Base-by-base conservation (phyloP, 768 basidiomycete species). In the Lepiota brunneoincarnata region DNA sequence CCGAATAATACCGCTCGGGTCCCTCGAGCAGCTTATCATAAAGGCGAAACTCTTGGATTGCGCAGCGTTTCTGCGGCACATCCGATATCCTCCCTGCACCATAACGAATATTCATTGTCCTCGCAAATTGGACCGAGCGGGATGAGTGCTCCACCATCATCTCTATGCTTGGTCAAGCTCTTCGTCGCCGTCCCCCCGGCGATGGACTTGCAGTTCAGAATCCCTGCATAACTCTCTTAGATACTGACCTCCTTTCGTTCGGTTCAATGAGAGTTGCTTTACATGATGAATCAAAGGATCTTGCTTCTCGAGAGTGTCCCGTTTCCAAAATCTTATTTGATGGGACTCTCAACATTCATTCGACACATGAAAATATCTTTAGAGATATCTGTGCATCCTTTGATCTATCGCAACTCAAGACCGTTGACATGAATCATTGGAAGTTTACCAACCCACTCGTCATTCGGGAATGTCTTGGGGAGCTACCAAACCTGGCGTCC, bases 391-490 rank as follows among this genome's bases (percentile, higher is more conserved):
- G n/a, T n/a, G 11, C 23, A 11, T 35, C 34, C 14, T 44, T 52
- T 37, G 51, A 52, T 23, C 34, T 52, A 6, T 17, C 34, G 3
- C 17, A 31, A 2, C 51, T 52, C 38, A 23, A 23, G 34, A 4
- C 18, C 20, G 14, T 52, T 5, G 31, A n/a, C 28, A 18, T 52
- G 14, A 4, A 37, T 11, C 6, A 5, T 17, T 36, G 10, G 14
- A 10, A 17, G n/a, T 3, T 12, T 6, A 5, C 6, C 51, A n/a
- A n/a, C n/a, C n/a, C n/a, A n/a, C n/a, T 18, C 3, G 6, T 15
- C 2, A 36, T 52, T 15, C 51, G 42, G 20, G 42, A 52, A n/a
- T 23, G 18, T 7, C n/a, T 52, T 3, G 51, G 51, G 34, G 45
- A 23, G 21, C 21, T 52, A n/a, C 34, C 51, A 7, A 43, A 44